Evolutionary conservation across 352 stramenopile species (phyloP).

Genomic region (Phytopythium delawarense): DNA sequence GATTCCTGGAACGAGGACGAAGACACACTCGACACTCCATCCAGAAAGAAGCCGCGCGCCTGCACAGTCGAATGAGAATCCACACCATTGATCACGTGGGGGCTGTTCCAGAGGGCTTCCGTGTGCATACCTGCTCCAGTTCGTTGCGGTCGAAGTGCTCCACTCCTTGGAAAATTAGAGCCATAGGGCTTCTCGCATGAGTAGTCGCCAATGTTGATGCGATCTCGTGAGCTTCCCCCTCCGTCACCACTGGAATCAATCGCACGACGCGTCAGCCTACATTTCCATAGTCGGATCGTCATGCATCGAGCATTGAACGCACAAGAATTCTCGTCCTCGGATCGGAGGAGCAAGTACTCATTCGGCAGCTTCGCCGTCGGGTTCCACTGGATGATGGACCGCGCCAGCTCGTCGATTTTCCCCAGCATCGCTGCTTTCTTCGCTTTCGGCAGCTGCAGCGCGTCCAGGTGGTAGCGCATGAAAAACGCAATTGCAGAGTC

Average conservation of each 20-base stretch:
- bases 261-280: neutral
- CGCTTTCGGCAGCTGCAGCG: constrained; percentile 34
- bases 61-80: constrained; percentile 9
- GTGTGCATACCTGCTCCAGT: constrained; percentile 18
- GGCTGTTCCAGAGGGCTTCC: no score
- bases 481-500: constrained; percentile 63
- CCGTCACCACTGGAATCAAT: constrained; percentile 26
- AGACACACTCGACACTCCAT: constrained; percentile 54
- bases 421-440: constrained; percentile 36
- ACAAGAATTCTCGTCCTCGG: constrained; percentile 71
- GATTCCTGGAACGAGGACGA: constrained; percentile 69
- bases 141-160: constrained; percentile 21
- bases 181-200: constrained; percentile 49
- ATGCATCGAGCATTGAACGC: constrained; percentile 13
- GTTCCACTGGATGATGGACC: constrained; percentile 53
- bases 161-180: constrained; percentile 37
- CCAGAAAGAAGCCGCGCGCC: constrained; percentile 41
- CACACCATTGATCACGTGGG: neutral
- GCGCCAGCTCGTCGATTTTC: constrained; percentile 42
- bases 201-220: constrained; percentile 16
- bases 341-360: constrained; percentile 71
- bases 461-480: constrained; percentile 59
- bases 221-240: constrained; percentile 25
- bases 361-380: constrained; percentile 46
- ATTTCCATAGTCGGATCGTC: neutral